Evolutionary conservation across 768 basidiomycete genomes (phyloP).

Genomic region (Macrolepiota albuminosa): DNA sequence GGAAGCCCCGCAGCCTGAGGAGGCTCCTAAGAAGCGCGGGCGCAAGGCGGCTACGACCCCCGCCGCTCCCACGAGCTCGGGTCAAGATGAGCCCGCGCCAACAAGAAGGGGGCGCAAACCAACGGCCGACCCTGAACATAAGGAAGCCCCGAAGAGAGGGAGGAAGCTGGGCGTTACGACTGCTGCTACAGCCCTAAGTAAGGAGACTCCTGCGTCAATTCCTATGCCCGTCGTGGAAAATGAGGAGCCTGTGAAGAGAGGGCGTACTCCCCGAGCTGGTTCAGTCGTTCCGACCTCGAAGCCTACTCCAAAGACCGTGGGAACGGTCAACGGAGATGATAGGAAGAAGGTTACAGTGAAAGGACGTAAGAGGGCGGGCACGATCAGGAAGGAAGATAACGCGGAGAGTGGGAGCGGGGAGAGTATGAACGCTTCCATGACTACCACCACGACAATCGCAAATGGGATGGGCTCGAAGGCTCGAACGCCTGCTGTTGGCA

Average conservation of each 20-base stretch:
- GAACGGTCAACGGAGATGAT: not conserved
- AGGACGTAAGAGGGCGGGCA: conserved; percentile 14
- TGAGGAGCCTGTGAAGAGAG: conserved; percentile 10
- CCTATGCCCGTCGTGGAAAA: not conserved
- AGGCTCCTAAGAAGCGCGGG: conserved; percentile 10
- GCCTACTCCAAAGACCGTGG: not conserved
- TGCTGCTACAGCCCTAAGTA: not conserved
- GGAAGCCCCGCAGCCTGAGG: conserved; percentile 3
- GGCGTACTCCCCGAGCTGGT: conserved; percentile 16
- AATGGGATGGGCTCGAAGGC: conserved; percentile 10
- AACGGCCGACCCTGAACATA: conserved; percentile 20
- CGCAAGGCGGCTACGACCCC: conserved; percentile 12
- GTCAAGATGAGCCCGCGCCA: not conserved
- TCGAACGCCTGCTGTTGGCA: not conserved
- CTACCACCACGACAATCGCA: not conserved
- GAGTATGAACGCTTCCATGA: not conserved
- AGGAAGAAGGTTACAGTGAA: conserved; percentile 11
- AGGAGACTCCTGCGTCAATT: not conserved
- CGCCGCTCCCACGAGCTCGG: not conserved
- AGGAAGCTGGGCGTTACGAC: not conserved
- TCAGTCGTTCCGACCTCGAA: not conserved
- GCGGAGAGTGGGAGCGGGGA: not conserved
- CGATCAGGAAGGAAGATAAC: conserved; percentile 10
- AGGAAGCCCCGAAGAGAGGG: not conserved
- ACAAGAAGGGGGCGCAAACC: not conserved